Evolutionary conservation across 2,329 filamentous ascomycete species (phyloP).

Genomic region (Colletotrichum neosansevieriae): DNA sequence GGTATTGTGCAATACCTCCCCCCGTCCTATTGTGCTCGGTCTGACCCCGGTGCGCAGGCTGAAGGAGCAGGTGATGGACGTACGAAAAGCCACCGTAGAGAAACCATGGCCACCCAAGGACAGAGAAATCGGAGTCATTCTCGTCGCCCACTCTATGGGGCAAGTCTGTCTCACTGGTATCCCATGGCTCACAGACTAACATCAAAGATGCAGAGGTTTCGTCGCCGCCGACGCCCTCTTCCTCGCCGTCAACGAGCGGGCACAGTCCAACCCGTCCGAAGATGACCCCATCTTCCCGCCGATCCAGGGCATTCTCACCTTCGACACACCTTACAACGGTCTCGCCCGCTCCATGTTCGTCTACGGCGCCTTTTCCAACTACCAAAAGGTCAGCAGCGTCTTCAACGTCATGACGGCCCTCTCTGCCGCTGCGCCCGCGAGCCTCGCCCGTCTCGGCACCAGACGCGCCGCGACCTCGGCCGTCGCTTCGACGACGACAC

Average conservation of each 20-base stretch:
- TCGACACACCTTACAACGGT: slow-evolving; percentile 87
- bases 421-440: slow-evolving; percentile 61
- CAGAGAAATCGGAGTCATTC: slow-evolving; percentile 81
- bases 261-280: slow-evolving; percentile 51
- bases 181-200: slow-evolving; percentile 13
- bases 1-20: slow-evolving; percentile 44
- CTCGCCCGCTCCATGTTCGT: slow-evolving; percentile 71
- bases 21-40: no score
- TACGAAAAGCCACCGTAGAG: slow-evolving; percentile 75
- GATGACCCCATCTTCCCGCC: slow-evolving; percentile 77
- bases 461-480: slow-evolving; percentile 44
- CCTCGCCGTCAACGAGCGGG: slow-evolving; percentile 74
- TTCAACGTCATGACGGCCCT: slow-evolving; percentile 70
- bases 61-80: slow-evolving; percentile 82
- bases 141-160: slow-evolving; percentile 88
- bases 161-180: slow-evolving; percentile 43
- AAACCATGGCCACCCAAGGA: slow-evolving; percentile 84
- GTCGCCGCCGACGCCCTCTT: slow-evolving; percentile 87
- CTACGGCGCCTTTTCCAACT: slow-evolving; percentile 71
- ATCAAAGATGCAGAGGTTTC: slow-evolving; percentile 72
- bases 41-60: slow-evolving; percentile 64
- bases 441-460: slow-evolving; percentile 54
- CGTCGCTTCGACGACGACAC: slow-evolving; percentile 42
- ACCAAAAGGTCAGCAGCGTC: slow-evolving; percentile 66
- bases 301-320: slow-evolving; percentile 83